These are phyloP conservation scores for Penicillium mononematosum DNA, from an alignment of 495 filamentous ascomycete genomes.

Conservation along the genomic window DNA sequence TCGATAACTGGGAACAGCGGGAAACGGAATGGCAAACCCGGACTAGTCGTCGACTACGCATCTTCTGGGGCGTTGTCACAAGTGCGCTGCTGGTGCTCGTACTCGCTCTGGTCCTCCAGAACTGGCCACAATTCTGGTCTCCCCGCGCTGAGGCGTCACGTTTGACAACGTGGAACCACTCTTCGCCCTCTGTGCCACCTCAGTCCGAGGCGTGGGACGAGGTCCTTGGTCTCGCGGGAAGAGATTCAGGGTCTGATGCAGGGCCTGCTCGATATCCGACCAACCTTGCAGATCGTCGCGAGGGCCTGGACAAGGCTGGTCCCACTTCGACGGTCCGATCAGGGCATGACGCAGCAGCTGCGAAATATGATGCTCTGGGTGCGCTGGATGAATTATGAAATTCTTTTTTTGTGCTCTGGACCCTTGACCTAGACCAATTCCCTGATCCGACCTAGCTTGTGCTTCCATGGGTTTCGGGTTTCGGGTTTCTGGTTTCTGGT, in stretches of 20 bases:
- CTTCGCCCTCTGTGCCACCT: not conserved
- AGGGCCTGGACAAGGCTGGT: constrained; percentile 15
- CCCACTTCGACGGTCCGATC: constrained; percentile 8
- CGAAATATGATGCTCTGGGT: constrained; percentile 30
- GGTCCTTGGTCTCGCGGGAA: not conserved
- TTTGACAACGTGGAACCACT: constrained; percentile 9
- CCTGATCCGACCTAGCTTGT: not conserved
- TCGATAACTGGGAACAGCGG: constrained; percentile 68
- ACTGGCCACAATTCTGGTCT: constrained; percentile 21
- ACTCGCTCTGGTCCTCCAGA: constrained; percentile 44
- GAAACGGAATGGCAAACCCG: constrained; percentile 72
- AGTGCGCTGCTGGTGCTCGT: constrained; percentile 37
- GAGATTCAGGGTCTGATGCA: not conserved
- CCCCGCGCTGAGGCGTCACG: not conserved
- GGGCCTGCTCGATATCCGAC: constrained; percentile 22
- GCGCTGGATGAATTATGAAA: constrained; percentile 40
- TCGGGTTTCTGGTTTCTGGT: constrained; percentile 4
- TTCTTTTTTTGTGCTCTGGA: constrained; percentile 1
- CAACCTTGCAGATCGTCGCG: constrained; percentile 22
- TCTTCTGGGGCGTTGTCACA: constrained; percentile 57
- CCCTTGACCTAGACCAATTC: not conserved
- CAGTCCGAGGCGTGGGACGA: constrained; percentile 15
- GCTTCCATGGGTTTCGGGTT: not conserved
- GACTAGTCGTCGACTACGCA: constrained; percentile 59
- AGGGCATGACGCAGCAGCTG: constrained; percentile 8